These are phyloP conservation scores for Eimeria acervulina DNA, from an alignment of 169 alveolate species.

Conservation along the genomic window DNA sequence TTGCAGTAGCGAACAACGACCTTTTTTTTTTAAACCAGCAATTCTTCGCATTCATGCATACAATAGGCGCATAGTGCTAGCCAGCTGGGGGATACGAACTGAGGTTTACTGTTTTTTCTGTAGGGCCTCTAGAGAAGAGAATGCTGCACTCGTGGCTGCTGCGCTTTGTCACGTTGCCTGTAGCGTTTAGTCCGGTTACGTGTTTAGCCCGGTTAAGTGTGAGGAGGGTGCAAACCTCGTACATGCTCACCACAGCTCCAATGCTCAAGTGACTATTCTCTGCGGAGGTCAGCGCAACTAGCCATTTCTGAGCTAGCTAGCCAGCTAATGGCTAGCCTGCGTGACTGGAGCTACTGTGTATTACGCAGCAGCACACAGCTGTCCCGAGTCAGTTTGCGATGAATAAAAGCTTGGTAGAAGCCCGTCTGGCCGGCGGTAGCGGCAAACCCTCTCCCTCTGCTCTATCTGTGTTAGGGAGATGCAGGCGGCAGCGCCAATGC, in stretches of 20 bases:
- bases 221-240: neutral
- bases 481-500: conserved; percentile 33
- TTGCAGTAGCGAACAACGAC: neutral
- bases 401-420: conserved; percentile 10
- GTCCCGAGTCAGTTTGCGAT: conserved; percentile 47
- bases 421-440: neutral
- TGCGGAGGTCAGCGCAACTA: neutral
- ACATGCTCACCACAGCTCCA: neutral
- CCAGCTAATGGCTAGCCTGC: neutral
- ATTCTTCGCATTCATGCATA: neutral
- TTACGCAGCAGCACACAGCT: conserved; percentile 40
- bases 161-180: neutral
- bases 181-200: neutral
- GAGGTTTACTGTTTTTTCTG: neutral
- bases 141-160: neutral
- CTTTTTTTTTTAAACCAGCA: neutral
- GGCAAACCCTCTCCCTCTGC: conserved; percentile 48
- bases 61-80: neutral
- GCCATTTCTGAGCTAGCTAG: neutral
- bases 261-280: neutral
- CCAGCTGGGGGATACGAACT: neutral
- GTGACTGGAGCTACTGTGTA: neutral
- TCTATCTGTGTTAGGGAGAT: conserved; percentile 3
- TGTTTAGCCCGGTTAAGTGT: too few species aligned
- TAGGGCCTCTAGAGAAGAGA: neutral